Base-by-base conservation (phyloP, 768 basidiomycete species). In the Suillus weaverae region DNA sequence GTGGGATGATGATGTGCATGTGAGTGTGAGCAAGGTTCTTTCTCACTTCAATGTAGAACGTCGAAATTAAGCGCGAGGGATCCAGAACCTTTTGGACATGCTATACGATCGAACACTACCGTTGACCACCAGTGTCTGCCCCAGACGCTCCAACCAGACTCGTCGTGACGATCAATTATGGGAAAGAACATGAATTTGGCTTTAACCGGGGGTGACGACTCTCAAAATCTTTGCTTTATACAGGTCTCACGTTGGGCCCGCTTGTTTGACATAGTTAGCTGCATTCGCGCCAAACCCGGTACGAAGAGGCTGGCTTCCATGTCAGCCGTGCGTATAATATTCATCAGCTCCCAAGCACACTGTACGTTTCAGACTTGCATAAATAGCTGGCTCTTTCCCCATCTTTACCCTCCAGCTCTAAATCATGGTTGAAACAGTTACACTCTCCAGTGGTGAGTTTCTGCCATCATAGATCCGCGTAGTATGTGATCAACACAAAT, bases 371-470 rank as follows among this genome's bases (percentile, higher is more conserved):
- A 16, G 26, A 30, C 18, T 39, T 1, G 14, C 38, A 59, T 41
- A 59, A 59, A 39, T 59, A 41, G 26, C 26, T 20, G 18, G 4
- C 38, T 26, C 3, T 39, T 57, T 39, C 38, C 38, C 22, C 4
- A 11, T 30, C 22, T 39, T 22, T 39, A 30, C 26, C 22, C 26
- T 26, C 18, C 10, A 30, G 38, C 9, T 59, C 26, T 39, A 6
- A 26, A n/a, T 22, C 22, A 62, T 62, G 62, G 56, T 60, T n/a
- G 22, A 30, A 60, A 59, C 62, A 33, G 62, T 62, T 11, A 43
- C 32, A 30, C 16, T 62, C 5, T 62, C 54, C 22, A 20, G 22
- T 56, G 62, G 62, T 57, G 43, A 62, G 62, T 62, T 30, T 59
- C 26, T 30, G 3, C 5, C 5, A 26, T 36, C 14, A 14, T 43